A percentile compares a stretch with the other conserved stretches of the same genome.
Conservation (phyloP, 495 filamentous ascomycete genomes). For the Daldinia bambusicola region DNA sequence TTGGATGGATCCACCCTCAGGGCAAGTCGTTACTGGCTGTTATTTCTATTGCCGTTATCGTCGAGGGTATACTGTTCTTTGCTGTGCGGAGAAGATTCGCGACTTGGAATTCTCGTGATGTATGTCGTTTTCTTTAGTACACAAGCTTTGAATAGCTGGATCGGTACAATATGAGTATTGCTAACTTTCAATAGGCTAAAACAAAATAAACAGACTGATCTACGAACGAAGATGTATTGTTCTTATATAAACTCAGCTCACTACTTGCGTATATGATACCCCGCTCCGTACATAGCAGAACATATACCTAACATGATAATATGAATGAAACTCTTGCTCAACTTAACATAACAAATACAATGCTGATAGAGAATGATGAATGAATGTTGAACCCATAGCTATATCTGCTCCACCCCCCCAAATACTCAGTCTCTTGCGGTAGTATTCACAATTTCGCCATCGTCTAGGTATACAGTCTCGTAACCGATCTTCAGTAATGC, state of each 20-base stretch:
- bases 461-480: no score
- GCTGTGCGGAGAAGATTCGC: conserved; percentile 7
- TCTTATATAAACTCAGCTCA: conserved; percentile 12
- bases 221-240: conserved; percentile 11
- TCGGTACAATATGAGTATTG: not conserved
- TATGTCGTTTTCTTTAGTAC: not conserved
- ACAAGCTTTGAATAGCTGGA: not conserved
- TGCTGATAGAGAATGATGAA: no score
- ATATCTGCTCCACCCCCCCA: no score
- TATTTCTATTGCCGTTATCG: not conserved
- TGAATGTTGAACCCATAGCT: no score
- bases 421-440: no score
- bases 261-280: not conserved
- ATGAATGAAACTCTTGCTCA: no score
- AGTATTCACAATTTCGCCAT: no score
- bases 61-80: not conserved
- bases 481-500: no score
- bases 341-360: no score
- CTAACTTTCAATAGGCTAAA: conserved; percentile 6
- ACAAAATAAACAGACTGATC: not conserved
- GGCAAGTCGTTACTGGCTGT: conserved; percentile 10
- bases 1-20: conserved; percentile 46
- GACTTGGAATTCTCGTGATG: conserved; percentile 5
- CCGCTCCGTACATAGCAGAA: not conserved
- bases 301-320: not conserved